These are phyloP conservation scores for Diaporthe destruens DNA, from an alignment of 2,329 filamentous ascomycete genomes.

Conservation along the genomic window DNA sequence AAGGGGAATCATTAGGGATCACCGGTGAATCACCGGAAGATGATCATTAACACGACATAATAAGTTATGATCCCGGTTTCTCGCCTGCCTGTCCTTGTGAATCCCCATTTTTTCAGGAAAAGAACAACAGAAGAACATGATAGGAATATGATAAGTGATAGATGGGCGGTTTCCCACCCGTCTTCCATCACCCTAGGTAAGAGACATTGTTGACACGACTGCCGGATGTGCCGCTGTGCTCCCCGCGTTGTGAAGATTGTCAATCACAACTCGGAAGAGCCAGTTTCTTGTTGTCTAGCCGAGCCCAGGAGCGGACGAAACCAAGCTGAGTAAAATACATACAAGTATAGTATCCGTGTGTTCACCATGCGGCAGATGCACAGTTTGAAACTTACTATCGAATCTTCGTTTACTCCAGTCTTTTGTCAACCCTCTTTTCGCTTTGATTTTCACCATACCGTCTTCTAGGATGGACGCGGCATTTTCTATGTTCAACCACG, in stretches of 20 bases:
- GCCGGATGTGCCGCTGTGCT: constrained; percentile 5
- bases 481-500: constrained; percentile 13
- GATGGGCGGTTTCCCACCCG: not conserved
- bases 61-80: not conserved
- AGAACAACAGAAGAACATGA: not conserved
- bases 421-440: not conserved
- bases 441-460: not conserved
- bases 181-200: not conserved
- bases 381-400: not conserved
- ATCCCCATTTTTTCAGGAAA: not conserved
- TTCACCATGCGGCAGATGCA: not conserved
- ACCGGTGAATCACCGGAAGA: constrained; percentile 24
- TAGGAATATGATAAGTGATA: not conserved
- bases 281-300: constrained; percentile 3
- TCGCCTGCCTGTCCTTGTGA: not conserved
- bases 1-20: not conserved
- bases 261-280: constrained; percentile 9
- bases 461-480: constrained; percentile 5
- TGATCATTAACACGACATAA: constrained; percentile 23
- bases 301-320: not conserved
- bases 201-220: not conserved
- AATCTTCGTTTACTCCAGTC: not conserved
- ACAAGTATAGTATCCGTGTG: constrained; percentile 15
- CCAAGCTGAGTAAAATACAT: not conserved
- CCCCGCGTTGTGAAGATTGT: constrained; percentile 2